Evolutionary conservation across 2,329 filamentous ascomycete species (phyloP).

Genomic region (Fusarium tricinctum): DNA sequence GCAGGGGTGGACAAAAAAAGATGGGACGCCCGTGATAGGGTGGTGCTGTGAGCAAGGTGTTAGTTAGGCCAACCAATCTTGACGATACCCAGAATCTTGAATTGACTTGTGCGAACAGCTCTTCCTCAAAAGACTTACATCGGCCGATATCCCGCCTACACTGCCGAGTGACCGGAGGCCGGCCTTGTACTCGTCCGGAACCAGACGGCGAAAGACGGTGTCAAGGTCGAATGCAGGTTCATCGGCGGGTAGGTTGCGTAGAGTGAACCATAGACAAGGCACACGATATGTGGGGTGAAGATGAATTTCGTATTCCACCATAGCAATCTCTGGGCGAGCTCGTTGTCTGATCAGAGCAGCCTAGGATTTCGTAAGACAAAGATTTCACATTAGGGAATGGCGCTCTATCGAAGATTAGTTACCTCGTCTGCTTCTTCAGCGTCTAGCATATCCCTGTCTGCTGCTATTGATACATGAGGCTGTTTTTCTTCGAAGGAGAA

Average conservation of each 20-base stretch:
- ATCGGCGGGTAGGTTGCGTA: conserved; percentile 69
- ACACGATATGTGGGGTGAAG: conserved; percentile 81
- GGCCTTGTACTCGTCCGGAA: conserved; percentile 75
- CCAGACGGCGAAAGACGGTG: conserved; percentile 77
- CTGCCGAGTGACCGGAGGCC: conserved; percentile 72
- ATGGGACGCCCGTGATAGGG: conserved; percentile 81
- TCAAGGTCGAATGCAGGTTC: conserved; percentile 74
- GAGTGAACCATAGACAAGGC: conserved; percentile 81
- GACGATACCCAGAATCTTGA: conserved; percentile 49
- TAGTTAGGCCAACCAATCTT: conserved; percentile 56
- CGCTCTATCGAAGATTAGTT: conserved; percentile 41
- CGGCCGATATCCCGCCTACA: conserved; percentile 81
- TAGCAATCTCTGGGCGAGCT: conserved; percentile 55
- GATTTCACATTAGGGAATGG: conserved; percentile 13
- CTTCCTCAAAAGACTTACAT: conserved; percentile 68
- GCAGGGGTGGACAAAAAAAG: conserved; percentile 95
- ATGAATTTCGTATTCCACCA: conserved; percentile 80
- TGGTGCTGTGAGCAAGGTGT: conserved; percentile 74
- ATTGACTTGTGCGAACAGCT: conserved; percentile 52
- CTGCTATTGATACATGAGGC: conserved; percentile 45
- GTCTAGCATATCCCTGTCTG: conserved; percentile 64
- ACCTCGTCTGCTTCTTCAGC: conserved; percentile 68
- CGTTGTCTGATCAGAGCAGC: conserved; percentile 56
- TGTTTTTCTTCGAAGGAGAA: conserved; percentile 59
- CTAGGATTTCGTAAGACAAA: conserved; percentile 52